Conservation (phyloP, 805 yeast species). For the Saturnispora serradocipensis region DNA sequence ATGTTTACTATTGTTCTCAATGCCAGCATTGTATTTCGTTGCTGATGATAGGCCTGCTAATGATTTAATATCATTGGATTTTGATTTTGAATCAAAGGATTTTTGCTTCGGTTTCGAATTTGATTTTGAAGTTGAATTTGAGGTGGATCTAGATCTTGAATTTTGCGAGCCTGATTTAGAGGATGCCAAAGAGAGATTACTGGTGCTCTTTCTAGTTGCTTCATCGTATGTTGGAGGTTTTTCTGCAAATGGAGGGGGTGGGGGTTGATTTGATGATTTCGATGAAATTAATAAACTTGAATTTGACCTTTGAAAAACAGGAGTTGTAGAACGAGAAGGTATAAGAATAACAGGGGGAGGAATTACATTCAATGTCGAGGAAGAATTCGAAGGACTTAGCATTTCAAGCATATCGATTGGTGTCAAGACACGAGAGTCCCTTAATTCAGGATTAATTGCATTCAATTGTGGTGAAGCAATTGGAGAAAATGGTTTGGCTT, state of each 20-base stretch:
- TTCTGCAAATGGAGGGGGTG: conserved; percentile 24
- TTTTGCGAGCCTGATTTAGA: not conserved
- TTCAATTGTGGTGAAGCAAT: conserved; percentile 24
- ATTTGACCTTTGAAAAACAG: not conserved
- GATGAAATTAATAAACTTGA: not conserved
- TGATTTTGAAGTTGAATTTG: not conserved
- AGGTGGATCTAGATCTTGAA: not conserved
- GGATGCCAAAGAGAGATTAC: not conserved
- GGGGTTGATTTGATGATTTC: not conserved
- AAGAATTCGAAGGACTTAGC: conserved; percentile 26
- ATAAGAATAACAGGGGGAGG: conserved; percentile 31
- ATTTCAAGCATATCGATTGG: conserved; percentile 12
- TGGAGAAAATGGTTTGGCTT: conserved; percentile 54
- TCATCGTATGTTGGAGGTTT: conserved; percentile 26
- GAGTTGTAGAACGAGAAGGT: not conserved
- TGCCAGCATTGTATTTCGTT: not conserved
- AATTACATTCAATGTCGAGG: conserved; percentile 42
- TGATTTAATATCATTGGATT: conserved; percentile 7
- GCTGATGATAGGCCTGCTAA: conserved; percentile 1
- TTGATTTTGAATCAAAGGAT: conserved; percentile 3
- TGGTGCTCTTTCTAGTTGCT: conserved; percentile 10
- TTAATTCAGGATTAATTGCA: conserved; percentile 23
- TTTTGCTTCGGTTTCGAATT: not conserved
- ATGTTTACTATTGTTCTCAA: not conserved
- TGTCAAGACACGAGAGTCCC: conserved; percentile 13